A percentile compares a stretch with the other conserved stretches of the same genome.
Conservation (phyloP, 805 yeast species). For the Wickerhamomyces xylosicus region DNA sequence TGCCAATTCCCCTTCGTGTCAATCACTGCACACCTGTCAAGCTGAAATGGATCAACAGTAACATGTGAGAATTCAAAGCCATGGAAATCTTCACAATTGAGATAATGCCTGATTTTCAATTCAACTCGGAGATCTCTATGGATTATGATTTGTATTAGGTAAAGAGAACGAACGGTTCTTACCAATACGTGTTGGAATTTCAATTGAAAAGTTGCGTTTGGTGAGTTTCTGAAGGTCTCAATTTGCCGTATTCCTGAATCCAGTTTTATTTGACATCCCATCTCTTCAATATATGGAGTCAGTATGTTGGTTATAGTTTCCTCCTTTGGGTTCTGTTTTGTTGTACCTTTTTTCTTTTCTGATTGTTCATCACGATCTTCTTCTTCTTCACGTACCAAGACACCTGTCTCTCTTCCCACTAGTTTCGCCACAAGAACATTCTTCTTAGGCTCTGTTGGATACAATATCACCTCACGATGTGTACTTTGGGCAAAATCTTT, state of each 20-base stretch:
- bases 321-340: too few relatives aligned
- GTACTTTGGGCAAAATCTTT: too few relatives aligned
- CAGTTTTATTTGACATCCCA: background rate
- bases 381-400: too few relatives aligned
- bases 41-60: conserved; percentile 32
- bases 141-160: background rate
- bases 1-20: conserved; percentile 39
- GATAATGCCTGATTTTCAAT: background rate
- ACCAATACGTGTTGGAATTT: background rate
- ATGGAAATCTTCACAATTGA: conserved; percentile 14
- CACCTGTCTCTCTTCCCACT: too few relatives aligned
- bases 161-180: background rate
- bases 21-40: conserved; percentile 21
- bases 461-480: too few relatives aligned
- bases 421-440: too few relatives aligned
- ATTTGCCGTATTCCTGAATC: background rate
- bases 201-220: background rate
- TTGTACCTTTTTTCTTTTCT: too few relatives aligned
- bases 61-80: conserved; percentile 34
- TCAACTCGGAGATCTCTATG: background rate
- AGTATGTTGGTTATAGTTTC: too few relatives aligned
- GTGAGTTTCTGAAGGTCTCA: background rate
- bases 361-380: too few relatives aligned
- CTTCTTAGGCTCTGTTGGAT: too few relatives aligned
- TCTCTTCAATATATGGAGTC: too few relatives aligned